Conservation (phyloP, 2,329 filamentous ascomycete genomes). For the Beauveria varroae region DNA sequence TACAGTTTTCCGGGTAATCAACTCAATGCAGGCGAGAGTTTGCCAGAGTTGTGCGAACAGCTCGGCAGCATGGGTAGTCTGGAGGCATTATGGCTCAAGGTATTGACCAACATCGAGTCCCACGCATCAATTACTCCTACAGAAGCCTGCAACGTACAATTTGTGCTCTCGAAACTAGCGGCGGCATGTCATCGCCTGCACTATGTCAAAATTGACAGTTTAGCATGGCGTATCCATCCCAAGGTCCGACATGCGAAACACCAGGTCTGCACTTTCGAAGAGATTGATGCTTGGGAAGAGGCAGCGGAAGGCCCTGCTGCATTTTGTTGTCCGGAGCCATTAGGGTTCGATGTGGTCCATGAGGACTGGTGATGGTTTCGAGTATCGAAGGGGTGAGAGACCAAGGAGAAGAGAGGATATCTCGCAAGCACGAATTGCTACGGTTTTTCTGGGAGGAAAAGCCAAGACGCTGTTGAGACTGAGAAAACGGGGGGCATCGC, state of each 20-base stretch:
- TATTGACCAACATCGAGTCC: not conserved
- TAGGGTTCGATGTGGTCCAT: not conserved
- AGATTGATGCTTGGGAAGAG: not conserved
- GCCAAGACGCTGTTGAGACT: too few relatives aligned
- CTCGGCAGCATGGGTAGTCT: not conserved
- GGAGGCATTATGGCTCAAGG: not conserved
- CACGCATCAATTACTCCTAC: not conserved
- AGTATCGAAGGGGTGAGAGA: not conserved
- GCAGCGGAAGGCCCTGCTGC: not conserved
- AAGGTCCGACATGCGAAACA: not conserved
- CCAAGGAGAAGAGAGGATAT: not conserved
- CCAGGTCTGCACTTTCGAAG: not conserved
- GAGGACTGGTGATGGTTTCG: not conserved
- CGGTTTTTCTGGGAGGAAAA: not conserved
- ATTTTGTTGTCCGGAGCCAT: not conserved
- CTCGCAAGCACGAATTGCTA: not conserved
- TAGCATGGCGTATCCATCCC: not conserved
- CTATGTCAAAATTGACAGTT: not conserved
- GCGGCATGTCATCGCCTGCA: not conserved
- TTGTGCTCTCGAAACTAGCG: not conserved
- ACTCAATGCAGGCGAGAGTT: too few relatives aligned
- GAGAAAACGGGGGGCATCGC: too few relatives aligned
- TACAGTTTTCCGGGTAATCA: too few relatives aligned
- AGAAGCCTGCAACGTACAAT: not conserved
- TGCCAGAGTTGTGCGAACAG: rapidly evolving